These are phyloP conservation scores for Diaporthe sp. DNA, from an alignment of 2,329 filamentous ascomycete species.

Conservation along the genomic window DNA sequence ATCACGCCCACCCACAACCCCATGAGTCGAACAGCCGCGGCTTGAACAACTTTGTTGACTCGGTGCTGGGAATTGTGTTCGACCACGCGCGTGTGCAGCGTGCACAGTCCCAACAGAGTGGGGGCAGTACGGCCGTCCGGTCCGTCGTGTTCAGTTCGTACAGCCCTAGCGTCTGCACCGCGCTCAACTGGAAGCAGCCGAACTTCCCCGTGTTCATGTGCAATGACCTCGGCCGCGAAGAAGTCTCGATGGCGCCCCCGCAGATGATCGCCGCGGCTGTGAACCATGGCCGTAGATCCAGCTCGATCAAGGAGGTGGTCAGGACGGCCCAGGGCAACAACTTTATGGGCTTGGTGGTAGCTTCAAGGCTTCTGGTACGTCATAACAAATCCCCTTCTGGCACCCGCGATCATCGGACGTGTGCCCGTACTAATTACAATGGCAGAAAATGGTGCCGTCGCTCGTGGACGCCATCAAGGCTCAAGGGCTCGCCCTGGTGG, in stretches of 20 bases:
- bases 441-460: conserved; percentile 90
- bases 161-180: conserved; percentile 90
- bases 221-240: conserved; percentile 85
- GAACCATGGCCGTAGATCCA: conserved; percentile 73
- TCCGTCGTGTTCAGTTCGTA: conserved; percentile 96
- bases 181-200: conserved; percentile 98
- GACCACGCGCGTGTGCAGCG: conserved; percentile 83
- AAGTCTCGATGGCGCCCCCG: conserved; percentile 55
- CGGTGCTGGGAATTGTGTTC: conserved; percentile 87
- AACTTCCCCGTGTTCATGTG: conserved; percentile 97
- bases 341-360: conserved; percentile 97
- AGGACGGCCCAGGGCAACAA: conserved; percentile 95
- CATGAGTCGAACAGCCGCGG: conserved; percentile 75
- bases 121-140: conserved; percentile 68
- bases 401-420: conserved; percentile 12
- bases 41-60: conserved; percentile 89
- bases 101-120: conserved; percentile 72
- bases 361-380: conserved; percentile 85
- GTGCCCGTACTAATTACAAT: conserved; percentile 39
- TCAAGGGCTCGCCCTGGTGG: conserved; percentile 90
- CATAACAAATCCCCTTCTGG: neutral
- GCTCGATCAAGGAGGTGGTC: conserved; percentile 95
- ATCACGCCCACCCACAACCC: conserved; percentile 65
- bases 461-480: conserved; percentile 95
- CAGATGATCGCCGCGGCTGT: conserved; percentile 62